Percentiles rank a stretch among this genome's conserved stretches.
Conservation (phyloP, 352 stramenopile species). For the Proteromonas lacertae region DNA sequence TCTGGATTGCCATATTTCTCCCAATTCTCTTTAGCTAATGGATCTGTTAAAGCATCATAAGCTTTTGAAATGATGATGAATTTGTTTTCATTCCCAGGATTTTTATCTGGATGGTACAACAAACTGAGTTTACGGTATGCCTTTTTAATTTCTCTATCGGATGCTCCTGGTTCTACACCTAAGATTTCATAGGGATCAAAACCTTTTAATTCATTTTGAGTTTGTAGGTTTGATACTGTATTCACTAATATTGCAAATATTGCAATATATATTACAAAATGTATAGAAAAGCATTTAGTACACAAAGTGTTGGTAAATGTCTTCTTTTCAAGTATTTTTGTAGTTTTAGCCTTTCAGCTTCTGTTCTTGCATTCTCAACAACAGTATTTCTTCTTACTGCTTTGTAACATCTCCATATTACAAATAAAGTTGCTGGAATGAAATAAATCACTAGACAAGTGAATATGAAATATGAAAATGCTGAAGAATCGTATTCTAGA, state of each 20-base stretch:
- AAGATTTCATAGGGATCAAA: constrained; percentile 92
- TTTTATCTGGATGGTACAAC: constrained; percentile 84
- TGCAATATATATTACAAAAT: constrained; percentile 46
- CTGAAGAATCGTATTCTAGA: constrained; percentile 96
- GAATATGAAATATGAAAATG: constrained; percentile 95
- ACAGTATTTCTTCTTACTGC: constrained; percentile 3
- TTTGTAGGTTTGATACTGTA: constrained; percentile 45
- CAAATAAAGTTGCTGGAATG: constrained; percentile 47
- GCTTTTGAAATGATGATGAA: constrained; percentile 68
- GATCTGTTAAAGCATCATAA: constrained; percentile 68
- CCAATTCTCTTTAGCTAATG: constrained; percentile 77
- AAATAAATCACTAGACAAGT: constrained; percentile 76
- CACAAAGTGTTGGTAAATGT: background rate
- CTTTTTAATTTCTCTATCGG: constrained; percentile 73
- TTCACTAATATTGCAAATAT: constrained; percentile 36
- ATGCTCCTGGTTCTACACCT: constrained; percentile 44
- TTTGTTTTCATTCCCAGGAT: constrained; percentile 87
- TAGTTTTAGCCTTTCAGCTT: constrained; percentile 7
- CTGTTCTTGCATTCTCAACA: constrained; percentile 4
- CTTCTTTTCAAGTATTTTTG: constrained; percentile 6
- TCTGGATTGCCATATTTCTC: constrained; percentile 93
- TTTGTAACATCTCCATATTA: constrained; percentile 4
- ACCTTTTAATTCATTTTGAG: constrained; percentile 81
- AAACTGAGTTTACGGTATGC: constrained; percentile 54
- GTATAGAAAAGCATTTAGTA: constrained; percentile 24